These are phyloP conservation scores for Cladosporium austrohemisphaericum DNA, from an alignment of 2,329 filamentous ascomycete species.

Conservation along the genomic window DNA sequence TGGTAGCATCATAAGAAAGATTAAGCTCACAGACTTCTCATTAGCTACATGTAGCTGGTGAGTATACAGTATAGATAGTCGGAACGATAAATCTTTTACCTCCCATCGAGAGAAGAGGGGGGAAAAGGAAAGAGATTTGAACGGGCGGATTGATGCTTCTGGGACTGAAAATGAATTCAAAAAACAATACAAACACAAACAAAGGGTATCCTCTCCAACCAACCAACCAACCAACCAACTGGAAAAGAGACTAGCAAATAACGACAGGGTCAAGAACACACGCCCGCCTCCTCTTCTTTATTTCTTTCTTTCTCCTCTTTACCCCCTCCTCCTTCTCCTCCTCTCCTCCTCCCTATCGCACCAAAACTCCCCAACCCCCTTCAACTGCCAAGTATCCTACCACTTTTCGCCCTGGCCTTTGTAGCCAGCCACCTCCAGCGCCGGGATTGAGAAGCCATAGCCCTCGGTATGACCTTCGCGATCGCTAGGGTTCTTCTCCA, in stretches of 20 bases:
- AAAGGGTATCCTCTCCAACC: not conserved
- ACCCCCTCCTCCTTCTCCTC: not conserved
- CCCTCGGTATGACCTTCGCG: slow-evolving; percentile 45
- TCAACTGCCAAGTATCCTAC: too few species aligned
- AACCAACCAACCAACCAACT: not conserved
- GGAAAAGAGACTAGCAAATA: not conserved
- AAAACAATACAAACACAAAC: not conserved
- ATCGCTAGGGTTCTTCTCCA: slow-evolving; percentile 46
- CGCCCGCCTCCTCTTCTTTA: not conserved
- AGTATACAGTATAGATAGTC: too few species aligned
- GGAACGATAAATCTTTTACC: too few species aligned
- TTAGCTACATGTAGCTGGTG: too few species aligned
- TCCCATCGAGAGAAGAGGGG: not conserved
- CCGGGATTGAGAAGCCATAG: slow-evolving; percentile 49
- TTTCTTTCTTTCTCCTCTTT: not conserved
- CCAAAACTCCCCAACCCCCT: too few species aligned
- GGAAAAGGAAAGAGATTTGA: not conserved
- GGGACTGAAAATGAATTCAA: too few species aligned
- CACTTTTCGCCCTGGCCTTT: slow-evolving; percentile 18
- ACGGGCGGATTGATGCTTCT: too few species aligned
- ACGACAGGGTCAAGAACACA: not conserved
- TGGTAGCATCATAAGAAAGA: too few species aligned
- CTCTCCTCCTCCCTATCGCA: not conserved
- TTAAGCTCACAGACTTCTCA: too few species aligned
- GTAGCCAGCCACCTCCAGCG: slow-evolving; percentile 31